Percentiles rank a stretch among this genome's conserved stretches.
phyloP scores from a whole-genome alignment of 1,139 yeast species.

The Debaryomycetaceae sp. region DNA sequence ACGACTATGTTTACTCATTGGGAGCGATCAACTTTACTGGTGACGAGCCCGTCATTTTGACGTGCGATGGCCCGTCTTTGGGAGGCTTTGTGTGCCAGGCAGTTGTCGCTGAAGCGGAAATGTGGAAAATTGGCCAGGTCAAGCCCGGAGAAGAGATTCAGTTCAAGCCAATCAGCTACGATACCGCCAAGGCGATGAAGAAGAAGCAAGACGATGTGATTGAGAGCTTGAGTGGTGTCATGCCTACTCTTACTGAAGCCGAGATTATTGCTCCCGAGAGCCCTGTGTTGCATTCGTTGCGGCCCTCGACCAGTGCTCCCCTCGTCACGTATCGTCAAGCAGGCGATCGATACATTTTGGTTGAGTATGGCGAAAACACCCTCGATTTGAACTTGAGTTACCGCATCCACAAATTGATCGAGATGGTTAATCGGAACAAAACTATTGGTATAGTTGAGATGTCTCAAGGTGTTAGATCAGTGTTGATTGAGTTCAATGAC shows the following conservation, averaged over 20 bases:
- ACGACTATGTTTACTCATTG: constrained; percentile 89
- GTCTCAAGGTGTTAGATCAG: constrained; percentile 96
- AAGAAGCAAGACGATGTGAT: constrained; percentile 45
- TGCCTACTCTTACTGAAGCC: constrained; percentile 24
- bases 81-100: constrained; percentile 98
- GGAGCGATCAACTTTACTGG: constrained; percentile 98
- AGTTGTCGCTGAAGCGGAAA: constrained; percentile 88
- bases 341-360: constrained; percentile 85
- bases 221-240: constrained; percentile 28
- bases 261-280: constrained; percentile 33
- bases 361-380: constrained; percentile 83
- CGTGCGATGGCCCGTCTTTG: constrained; percentile 94
- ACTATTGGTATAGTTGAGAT: constrained; percentile 81
- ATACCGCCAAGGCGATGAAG: constrained; percentile 57
- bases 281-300: constrained; percentile 49
- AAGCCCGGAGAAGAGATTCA: constrained; percentile 83
- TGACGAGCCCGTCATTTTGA: constrained; percentile 93
- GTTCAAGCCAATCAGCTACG: constrained; percentile 68
- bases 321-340: constrained; percentile 86
- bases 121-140: constrained; percentile 98
- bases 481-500: constrained; percentile 72
- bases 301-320: constrained; percentile 45
- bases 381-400: constrained; percentile 80
- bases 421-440: constrained; percentile 52
- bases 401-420: constrained; percentile 74